Evolutionary conservation across 148 eudicot species (phyloP).

Genomic region (Gaultheria prostrata): DNA sequence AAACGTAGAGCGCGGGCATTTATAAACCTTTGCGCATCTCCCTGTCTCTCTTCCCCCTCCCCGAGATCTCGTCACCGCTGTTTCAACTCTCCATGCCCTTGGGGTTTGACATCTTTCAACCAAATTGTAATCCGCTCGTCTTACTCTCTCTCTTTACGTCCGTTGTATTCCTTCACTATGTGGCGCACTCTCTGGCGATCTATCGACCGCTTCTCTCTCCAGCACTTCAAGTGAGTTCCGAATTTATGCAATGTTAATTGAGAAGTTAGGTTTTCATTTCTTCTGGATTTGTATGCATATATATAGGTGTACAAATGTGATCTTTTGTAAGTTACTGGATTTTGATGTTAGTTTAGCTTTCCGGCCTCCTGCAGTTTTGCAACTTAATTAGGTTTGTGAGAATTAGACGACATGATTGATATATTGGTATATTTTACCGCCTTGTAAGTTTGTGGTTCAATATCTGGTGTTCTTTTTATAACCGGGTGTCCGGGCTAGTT

Average conservation of each 20-base stretch:
- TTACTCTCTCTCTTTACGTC: not conserved
- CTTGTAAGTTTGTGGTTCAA: not conserved
- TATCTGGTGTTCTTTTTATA: not conserved
- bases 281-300: not conserved
- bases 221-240: conserved; percentile 37
- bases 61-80: not conserved
- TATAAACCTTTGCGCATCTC: not conserved
- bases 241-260: not conserved
- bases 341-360: not conserved
- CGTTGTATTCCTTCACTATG: conserved; percentile 20
- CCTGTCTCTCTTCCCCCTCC: not conserved
- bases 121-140: not conserved
- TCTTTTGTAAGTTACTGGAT: not conserved
- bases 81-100: not conserved
- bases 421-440: not conserved
- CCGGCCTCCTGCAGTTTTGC: not conserved
- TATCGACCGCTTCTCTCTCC: conserved; percentile 54
- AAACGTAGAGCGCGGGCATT: not conserved
- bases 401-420: not conserved
- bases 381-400: not conserved
- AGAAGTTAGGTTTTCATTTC: not conserved
- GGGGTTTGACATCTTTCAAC: not conserved
- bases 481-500: no score
- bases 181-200: conserved; percentile 55
- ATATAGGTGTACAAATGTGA: not conserved